Base-by-base conservation (phyloP, 108 stramenopile species). In the Fragilaria radians region DNA sequence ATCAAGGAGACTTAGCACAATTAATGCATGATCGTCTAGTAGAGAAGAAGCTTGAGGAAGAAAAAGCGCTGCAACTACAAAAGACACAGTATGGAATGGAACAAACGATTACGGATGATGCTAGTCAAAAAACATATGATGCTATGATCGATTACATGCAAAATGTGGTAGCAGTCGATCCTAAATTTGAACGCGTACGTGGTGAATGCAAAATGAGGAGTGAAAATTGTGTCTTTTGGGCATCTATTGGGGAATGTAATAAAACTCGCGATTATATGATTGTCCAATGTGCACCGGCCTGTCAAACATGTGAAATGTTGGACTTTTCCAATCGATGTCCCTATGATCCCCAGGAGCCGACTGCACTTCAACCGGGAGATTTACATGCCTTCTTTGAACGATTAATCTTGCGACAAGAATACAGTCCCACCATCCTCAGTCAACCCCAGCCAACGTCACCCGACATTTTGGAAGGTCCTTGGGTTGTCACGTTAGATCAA, bases 261-360 rank as follows among this genome's bases (percentile, higher is more conserved):
- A 5, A 36, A 5, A 61, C 73, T 72, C 55, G 32, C 32, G 52
- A 65, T 32, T 78, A 61, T 28, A 79, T 79, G 78, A 30, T 32
- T 0, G 28, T 47, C 14, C 57, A 79, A 28, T 93, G 92, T 63
- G 86, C 79, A 47, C 88, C 88, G 3, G 85, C 81, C 3, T 93
- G 92, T 61, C 62, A 73, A 58, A 65, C 78, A 7, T 93, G 92
- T 62, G 63, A 80, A n/a, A 19, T 60, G 32, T 28, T 91, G 28
- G 61, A 77, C 32, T 73, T 81, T 66, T 59, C 79, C 23, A 56
- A 63, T 19, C 75, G 80, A 9, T 91, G 90, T 56, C 83, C 82
- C 0, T 67, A 80, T 26, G 65, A 78, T 31, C 14, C 48, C 0
- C 51, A 77, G 62, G 75, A 73, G 48, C 57, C 72, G 25, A 72